Conservation (phyloP, 805 yeast genomes). For the Starmera dryadoides region DNA sequence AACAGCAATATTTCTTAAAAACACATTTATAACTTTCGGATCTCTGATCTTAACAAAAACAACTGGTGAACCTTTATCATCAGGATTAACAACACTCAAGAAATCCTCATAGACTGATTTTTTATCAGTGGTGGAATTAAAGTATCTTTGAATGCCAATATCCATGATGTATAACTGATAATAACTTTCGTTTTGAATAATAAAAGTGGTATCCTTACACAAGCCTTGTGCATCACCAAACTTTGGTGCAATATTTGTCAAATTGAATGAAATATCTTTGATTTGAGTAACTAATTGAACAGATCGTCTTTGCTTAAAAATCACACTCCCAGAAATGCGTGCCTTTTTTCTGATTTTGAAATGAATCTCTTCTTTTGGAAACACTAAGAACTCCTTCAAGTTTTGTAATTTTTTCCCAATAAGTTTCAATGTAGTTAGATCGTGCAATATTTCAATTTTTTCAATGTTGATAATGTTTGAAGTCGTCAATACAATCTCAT, state of each 20-base stretch:
- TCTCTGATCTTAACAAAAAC: conserved; percentile 30
- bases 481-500: conserved; percentile 18
- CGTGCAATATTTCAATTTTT: conserved; percentile 21
- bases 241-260: conserved; percentile 15
- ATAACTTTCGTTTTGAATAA: conserved; percentile 10
- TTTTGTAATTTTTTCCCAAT: conserved; percentile 5
- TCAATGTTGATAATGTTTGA: conserved; percentile 11
- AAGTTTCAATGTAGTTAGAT: conserved; percentile 20
- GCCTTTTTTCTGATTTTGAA: conserved; percentile 19
- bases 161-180: conserved; percentile 13
- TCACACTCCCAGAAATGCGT: conserved; percentile 13
- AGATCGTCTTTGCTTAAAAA: conserved; percentile 13
- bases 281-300: conserved; percentile 6
- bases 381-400: conserved; percentile 3
- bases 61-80: conserved; percentile 30
- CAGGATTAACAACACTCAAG: conserved; percentile 25
- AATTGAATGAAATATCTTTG: conserved; percentile 6
- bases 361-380: conserved; percentile 11
- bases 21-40: conserved; percentile 31
- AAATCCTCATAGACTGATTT: conserved; percentile 22
- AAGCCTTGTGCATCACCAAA: conserved; percentile 27
- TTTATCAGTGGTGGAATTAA: not conserved
- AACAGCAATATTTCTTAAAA: conserved; percentile 38
- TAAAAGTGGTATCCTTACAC: conserved; percentile 8
- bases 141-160: conserved; percentile 7